These are phyloP conservation scores for Chamaecrista fasciculata DNA, from an alignment of 306 rosid genomes.

Conservation along the genomic window DNA sequence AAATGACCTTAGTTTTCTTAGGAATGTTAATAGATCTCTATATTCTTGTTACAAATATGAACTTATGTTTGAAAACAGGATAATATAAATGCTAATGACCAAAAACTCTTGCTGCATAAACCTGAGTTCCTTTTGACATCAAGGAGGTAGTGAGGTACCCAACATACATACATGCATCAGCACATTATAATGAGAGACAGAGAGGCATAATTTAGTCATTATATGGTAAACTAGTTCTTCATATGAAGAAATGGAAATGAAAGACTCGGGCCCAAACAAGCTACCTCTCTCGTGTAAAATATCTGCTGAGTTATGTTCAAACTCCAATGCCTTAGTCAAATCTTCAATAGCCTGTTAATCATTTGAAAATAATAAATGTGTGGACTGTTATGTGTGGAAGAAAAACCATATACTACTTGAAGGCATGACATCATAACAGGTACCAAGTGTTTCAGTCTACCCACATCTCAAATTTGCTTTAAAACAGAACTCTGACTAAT, in stretches of 20 bases:
- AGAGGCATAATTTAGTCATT: constrained; percentile 14
- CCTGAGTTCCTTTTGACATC: constrained; percentile 9
- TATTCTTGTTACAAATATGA: constrained; percentile 1
- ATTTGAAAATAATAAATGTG: constrained; percentile 19
- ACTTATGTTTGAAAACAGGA: constrained; percentile 3
- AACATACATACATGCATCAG: background rate
- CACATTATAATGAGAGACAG: background rate
- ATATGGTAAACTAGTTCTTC: background rate
- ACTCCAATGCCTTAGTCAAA: constrained; percentile 80
- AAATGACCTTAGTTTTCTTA: constrained; percentile 1
- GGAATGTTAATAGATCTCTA: constrained; percentile 5
- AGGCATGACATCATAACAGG: constrained; percentile 13
- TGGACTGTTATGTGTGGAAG: constrained; percentile 19
- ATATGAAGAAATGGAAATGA: background rate
- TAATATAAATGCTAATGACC: constrained; percentile 2
- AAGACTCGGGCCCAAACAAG: constrained; percentile 14
- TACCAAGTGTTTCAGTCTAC: constrained; percentile 4
- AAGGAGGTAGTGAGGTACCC: constrained; percentile 24
- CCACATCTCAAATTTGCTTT: constrained; percentile 4
- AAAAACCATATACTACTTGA: constrained; percentile 20
- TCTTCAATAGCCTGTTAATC: constrained; percentile 81
- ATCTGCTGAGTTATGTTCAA: constrained; percentile 76
- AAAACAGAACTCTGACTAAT: background rate
- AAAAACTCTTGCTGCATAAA: constrained; percentile 22
- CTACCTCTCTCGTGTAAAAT: constrained; percentile 93